Evolutionary conservation across 2,329 filamentous ascomycete species (phyloP).

Genomic region (Arthrobotrys iridis): DNA sequence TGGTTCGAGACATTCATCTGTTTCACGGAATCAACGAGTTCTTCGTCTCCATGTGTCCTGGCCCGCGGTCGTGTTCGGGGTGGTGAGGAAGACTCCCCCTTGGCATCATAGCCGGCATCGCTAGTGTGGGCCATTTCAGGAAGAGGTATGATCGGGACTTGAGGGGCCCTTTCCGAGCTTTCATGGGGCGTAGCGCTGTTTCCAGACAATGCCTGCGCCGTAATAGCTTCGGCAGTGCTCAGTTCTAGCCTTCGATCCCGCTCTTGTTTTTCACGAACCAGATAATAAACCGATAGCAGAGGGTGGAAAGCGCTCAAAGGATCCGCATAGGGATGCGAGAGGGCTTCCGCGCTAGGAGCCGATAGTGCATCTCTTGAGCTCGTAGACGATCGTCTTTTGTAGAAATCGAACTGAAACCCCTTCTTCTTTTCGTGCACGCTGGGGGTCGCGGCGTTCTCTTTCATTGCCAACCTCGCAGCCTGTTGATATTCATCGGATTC

Average conservation of each 20-base stretch:
- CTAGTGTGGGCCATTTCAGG: slow-evolving; percentile 93
- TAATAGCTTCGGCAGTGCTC: slow-evolving; percentile 63
- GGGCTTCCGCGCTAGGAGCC: slow-evolving; percentile 83
- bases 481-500: slow-evolving; percentile 94
- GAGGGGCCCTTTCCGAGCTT: slow-evolving; percentile 65
- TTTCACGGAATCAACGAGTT: slow-evolving; percentile 78
- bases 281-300: slow-evolving; percentile 90
- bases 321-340: slow-evolving; percentile 77
- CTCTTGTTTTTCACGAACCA: slow-evolving; percentile 94
- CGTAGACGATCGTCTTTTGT: slow-evolving; percentile 89
- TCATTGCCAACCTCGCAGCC: slow-evolving; percentile 75
- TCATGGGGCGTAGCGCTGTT: slow-evolving; percentile 61
- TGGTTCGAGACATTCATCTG: slow-evolving; percentile 68
- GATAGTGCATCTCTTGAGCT: slow-evolving; percentile 87
- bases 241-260: slow-evolving; percentile 69
- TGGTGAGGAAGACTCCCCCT: slow-evolving; percentile 61
- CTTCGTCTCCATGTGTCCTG: slow-evolving; percentile 93
- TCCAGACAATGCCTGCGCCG: slow-evolving; percentile 64
- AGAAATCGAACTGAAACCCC: slow-evolving; percentile 92
- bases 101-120: slow-evolving; percentile 83
- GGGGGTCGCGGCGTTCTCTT: slow-evolving; percentile 55
- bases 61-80: slow-evolving; percentile 85
- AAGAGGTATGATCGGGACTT: slow-evolving; percentile 78
- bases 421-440: slow-evolving; percentile 78
- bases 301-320: slow-evolving; percentile 94